Base-by-base conservation (phyloP, 2,329 filamentous ascomycete species). In the Shiraia bambusicola region DNA sequence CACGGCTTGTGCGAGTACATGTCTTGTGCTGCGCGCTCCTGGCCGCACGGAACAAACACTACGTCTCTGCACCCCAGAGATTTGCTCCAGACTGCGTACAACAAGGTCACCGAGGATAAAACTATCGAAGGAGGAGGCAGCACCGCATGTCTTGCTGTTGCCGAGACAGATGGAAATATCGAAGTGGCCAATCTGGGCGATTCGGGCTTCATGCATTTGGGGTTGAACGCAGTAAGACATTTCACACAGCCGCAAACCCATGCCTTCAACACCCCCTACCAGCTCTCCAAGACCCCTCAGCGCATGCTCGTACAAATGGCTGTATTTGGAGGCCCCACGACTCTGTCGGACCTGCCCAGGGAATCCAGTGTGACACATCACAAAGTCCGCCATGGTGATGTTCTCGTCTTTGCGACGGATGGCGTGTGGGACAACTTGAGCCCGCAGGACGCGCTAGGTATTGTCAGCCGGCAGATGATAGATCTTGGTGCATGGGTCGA, bases 381-480 rank as follows among this genome's bases (percentile, higher is more conserved):
- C 66, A 70, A 75, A 29, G 79, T 97, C 40, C 84, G 86, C 51
- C 90, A 97, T 67, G 93, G 93, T 14, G 93, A 98, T 65, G 86
- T 98, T 2, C 75, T 97, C n/a, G 72, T 98, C 13, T 87, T 98
- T 54, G 93, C 90, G 2, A 95, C 90, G 1, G 93, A 98, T 68
- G 93, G 93, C 3, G 86, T 97, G 4, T 93, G 93, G 80, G 93
- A 98, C 68, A 98, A 98, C 58, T 76, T 98, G 24, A 93, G 88
- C 61, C 87, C 90, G 59, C 87, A 95, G 61, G 90, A 98, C 54
- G 85, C 94, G 22, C 77, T 98, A 10, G 81, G 83, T 45, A 82
- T 94, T 37, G 83, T 92, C 17, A 92, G 85, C 52, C 77, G 79
- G 34, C 76, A 83, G 19, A 95, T 98, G 89, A 76, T 83, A 25